Evolutionary conservation across 202 grass and related monocot species (phyloP), one percentile per base, ranked within the genome.

Genomic region (Bolboschoenoplectus hybrid): DNA sequence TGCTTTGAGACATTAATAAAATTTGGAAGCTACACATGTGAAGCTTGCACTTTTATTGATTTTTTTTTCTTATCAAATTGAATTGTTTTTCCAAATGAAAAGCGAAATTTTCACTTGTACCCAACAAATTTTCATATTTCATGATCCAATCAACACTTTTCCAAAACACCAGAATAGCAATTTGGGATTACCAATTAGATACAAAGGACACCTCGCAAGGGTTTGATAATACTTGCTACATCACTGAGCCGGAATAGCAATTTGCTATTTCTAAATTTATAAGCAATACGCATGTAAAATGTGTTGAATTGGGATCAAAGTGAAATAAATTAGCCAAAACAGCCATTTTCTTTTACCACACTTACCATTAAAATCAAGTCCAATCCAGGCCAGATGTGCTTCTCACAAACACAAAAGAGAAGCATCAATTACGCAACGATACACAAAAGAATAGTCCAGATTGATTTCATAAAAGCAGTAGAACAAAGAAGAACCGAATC

Each of bases 171-270:
- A 26, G 26, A 26, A 26, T 26, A 50, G 71, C 3, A 74, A 35
- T 2, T 52, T 51, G 71, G 43, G 1, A 14, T 51, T 51, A 74
- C 10, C 19, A 26, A 4, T 6, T 51, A 74, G 9, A 74, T 45
- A 74, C 67, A 13, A 74, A 74, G 6, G 43, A 47, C 7, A 13
- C 44, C 71, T 26, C 26, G 26, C 26, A 26, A 26, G 26, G 26
- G 26, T 26, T 26, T 56, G 26, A 80, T 79, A 80, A 39, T 58
- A 57, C 19, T 39, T 80, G 49, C 75, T 26, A 7, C 2, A 26
- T 49, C 69, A 41, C 32, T 61, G 14, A 80, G 55, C 50, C 32
- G 1, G 16, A 80, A 80, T 80, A 39, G 75, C 13, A 80, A 80
- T 61, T 40, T 40, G 32, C 11, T 60, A 60, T 41, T 39, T 60